Evolutionary conservation across 2,329 filamentous ascomycete species (phyloP).

Genomic region (Tolypocladium nubicola): DNA sequence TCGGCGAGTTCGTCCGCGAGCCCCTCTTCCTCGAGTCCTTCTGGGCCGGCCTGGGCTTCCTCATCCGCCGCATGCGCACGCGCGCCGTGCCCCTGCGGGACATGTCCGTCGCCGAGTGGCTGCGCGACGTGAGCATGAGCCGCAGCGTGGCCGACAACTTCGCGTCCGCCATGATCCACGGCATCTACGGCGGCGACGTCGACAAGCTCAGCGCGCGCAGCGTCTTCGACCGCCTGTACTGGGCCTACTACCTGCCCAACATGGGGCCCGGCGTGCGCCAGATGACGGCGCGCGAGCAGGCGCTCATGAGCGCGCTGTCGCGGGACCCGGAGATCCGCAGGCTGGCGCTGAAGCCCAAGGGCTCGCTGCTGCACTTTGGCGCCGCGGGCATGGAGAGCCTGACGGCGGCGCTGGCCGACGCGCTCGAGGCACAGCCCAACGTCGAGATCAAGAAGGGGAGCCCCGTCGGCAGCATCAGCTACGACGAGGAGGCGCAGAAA

Average conservation of each 20-base stretch:
- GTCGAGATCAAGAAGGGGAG: constrained; percentile 45
- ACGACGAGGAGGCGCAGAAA: constrained; percentile 22
- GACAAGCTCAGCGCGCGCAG: constrained; percentile 66
- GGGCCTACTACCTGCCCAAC: constrained; percentile 16
- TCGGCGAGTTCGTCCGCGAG: constrained; percentile 17
- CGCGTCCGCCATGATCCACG: constrained; percentile 67
- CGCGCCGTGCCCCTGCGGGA: constrained; percentile 15
- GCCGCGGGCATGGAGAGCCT: constrained; percentile 53
- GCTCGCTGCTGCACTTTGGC: constrained; percentile 25
- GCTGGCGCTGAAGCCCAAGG: constrained; percentile 18
- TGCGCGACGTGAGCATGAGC: constrained; percentile 18
- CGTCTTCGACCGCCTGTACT: constrained; percentile 26
- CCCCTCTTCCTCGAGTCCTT: constrained; percentile 21
- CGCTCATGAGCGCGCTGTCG: constrained; percentile 16
- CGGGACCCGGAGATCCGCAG: constrained; percentile 17
- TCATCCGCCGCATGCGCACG: constrained; percentile 10
- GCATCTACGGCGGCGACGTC: constrained; percentile 87
- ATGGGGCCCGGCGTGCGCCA: constrained; percentile 29
- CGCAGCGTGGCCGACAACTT: constrained; percentile 54
- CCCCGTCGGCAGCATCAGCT: constrained; percentile 35
- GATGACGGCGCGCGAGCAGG: constrained; percentile 19
- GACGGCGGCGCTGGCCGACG: constrained; percentile 38
- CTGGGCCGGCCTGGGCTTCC: constrained; percentile 14
- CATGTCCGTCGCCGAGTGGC: constrained; percentile 25
- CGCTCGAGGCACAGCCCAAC: constrained; percentile 41